Conservation (phyloP, 495 filamentous ascomycete species). For the Neurospora sp. region DNA sequence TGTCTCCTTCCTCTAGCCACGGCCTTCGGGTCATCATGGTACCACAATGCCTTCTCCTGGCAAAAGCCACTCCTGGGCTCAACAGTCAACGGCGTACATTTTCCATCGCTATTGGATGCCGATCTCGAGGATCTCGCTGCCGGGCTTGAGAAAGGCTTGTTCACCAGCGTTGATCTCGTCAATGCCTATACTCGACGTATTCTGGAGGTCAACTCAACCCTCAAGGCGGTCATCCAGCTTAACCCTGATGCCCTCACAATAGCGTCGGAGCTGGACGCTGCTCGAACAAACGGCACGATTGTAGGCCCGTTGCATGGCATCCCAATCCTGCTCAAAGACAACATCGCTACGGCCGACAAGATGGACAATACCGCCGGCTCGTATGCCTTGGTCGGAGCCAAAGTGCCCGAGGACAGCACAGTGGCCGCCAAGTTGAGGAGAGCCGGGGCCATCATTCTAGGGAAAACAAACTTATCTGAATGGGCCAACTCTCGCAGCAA, state of each 20-base stretch:
- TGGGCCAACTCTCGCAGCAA: constrained; percentile 30
- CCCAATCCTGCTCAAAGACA: constrained; percentile 60
- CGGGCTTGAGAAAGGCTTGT: constrained; percentile 41
- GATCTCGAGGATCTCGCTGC: constrained; percentile 42
- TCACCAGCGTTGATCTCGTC: constrained; percentile 50
- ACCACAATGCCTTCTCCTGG: not conserved
- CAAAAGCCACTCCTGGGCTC: not conserved
- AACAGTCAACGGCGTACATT: not conserved
- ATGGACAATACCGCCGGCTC: constrained; percentile 54
- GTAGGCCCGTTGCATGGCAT: constrained; percentile 53
- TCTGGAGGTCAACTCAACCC: constrained; percentile 27
- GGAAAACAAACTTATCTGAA: constrained; percentile 33
- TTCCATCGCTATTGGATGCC: constrained; percentile 18
- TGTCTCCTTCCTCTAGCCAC: not conserved
- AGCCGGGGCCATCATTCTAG: constrained; percentile 41
- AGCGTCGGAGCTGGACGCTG: constrained; percentile 21
- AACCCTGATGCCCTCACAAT: constrained; percentile 37
- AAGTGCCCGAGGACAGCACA: constrained; percentile 34
- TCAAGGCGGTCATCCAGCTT: constrained; percentile 33
- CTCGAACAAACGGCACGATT: constrained; percentile 10
- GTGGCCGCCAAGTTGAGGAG: constrained; percentile 38
- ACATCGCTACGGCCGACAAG: constrained; percentile 58
- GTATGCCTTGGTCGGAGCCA: constrained; percentile 43
- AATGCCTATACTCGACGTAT: constrained; percentile 36
- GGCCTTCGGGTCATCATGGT: not conserved